Evolutionary conservation across 805 yeast genomes (phyloP).

Genomic region (Myxozyma monticola): DNA sequence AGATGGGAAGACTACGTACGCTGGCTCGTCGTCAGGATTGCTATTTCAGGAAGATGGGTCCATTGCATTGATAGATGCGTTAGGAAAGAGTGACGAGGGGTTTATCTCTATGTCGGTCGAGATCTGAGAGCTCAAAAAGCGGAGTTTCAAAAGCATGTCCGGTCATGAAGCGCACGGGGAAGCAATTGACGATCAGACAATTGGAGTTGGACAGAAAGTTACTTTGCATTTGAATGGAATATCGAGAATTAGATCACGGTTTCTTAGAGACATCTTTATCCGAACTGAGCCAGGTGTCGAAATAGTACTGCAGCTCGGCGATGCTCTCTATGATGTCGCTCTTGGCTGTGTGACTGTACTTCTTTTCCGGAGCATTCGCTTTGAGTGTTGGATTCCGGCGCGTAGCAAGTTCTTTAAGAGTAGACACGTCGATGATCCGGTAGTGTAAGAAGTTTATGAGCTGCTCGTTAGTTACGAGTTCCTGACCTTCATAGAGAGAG

Average conservation of each 20-base stretch:
- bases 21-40: slow-evolving; percentile 55
- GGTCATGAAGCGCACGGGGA: no score
- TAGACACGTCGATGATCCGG: slow-evolving; percentile 86
- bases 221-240: no score
- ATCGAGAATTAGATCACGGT: neutral
- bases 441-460: slow-evolving; percentile 56
- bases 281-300: slow-evolving; percentile 53
- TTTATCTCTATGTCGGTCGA: no score
- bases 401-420: slow-evolving; percentile 73
- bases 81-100: slow-evolving; percentile 13
- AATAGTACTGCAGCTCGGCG: slow-evolving; percentile 74
- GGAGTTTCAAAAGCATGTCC: no score
- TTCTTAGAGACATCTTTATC: neutral
- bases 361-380: slow-evolving; percentile 60
- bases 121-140: no score
- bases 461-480: no score
- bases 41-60: slow-evolving; percentile 13
- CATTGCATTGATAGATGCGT: neutral
- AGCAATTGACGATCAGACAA: no score
- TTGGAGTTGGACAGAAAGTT: no score
- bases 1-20: slow-evolving; percentile 50
- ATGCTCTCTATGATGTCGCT: slow-evolving; percentile 89
- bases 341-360: slow-evolving; percentile 78
- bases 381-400: slow-evolving; percentile 73
- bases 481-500: no score